These are phyloP conservation scores for Murraya paniculata DNA, from an alignment of 345 rosid genomes.

Conservation along the genomic window DNA sequence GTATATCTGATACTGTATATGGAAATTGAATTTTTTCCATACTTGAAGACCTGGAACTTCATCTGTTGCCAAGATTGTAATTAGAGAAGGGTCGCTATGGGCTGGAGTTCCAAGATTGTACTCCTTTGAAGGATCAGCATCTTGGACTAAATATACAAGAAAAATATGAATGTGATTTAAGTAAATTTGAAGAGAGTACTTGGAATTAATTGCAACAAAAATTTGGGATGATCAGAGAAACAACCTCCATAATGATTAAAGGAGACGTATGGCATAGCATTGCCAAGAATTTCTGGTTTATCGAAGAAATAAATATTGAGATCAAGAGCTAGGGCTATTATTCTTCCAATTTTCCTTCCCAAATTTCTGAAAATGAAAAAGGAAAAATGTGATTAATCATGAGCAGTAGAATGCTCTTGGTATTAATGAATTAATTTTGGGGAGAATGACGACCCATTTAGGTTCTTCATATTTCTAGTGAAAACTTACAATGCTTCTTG, in stretches of 20 bases:
- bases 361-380: background rate
- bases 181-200: too few relatives aligned
- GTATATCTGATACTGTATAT: too few relatives aligned
- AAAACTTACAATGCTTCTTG: background rate
- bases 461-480: background rate
- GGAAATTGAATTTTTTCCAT: background rate
- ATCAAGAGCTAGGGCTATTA: background rate
- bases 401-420: background rate
- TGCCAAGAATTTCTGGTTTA: background rate
- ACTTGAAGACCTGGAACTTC: background rate
- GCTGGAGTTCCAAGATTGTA: background rate
- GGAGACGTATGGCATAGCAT: background rate
- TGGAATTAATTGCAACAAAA: too few relatives aligned
- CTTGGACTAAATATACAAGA: background rate
- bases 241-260: background rate
- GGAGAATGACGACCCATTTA: too few relatives aligned
- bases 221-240: background rate
- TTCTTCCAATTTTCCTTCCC: background rate
- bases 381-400: background rate
- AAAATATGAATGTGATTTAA: background rate
- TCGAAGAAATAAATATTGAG: background rate
- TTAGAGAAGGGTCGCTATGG: background rate
- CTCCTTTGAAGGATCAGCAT: background rate
- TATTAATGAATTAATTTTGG: too few relatives aligned
- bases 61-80: background rate